Base-by-base conservation (phyloP, 345 rosid genomes). In the Populus nigra region DNA sequence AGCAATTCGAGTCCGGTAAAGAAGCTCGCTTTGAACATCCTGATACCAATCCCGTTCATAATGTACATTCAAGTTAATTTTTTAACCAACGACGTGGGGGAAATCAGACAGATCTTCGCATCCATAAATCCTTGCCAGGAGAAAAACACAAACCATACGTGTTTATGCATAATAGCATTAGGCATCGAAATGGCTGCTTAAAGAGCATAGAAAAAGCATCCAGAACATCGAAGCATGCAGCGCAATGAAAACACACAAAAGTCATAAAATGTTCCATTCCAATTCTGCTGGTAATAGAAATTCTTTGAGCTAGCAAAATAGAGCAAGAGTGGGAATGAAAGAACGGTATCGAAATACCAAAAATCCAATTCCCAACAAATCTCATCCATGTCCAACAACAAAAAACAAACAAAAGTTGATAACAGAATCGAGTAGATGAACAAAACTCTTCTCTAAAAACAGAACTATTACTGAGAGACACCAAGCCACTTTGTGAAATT, bases 401-500 rank as follows among this genome's bases (percentile, higher is more conserved):
- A 67, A 33, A 67, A 33, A 47, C 50, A 65, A 73, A 17, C 45
- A 29, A 59, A 39, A 68, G 3, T 13, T 5, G n/a, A 17, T 41
- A 41, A 5, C 31, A 27, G 12, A 77, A 69, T 68, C 29, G 29
- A 77, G 45, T 25, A 31, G 25, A 55, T 4, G 5, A 41, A 61
- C 70, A 45, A 71, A 77, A 77, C 22, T 71, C 75, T 63, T 13
- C 70, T 63, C 57, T 38, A 29, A 27, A 6, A 11, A 39, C 50
- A 66, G 23, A 72, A 38, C 22, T 23, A 86, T 87, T 62, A 92
- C 89, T 92, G 96, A 1, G 92, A 83, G 5, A 86, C 94, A 1
- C 91, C 93, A 20, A 93, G 88, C 98, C 98, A 93, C 86, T 93
- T 93, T 11, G 94, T 47, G 93, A 93, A 93, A 84, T 84, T 88